Conservation (phyloP, 2,329 filamentous ascomycete genomes). For the Diaporthe sp. region DNA sequence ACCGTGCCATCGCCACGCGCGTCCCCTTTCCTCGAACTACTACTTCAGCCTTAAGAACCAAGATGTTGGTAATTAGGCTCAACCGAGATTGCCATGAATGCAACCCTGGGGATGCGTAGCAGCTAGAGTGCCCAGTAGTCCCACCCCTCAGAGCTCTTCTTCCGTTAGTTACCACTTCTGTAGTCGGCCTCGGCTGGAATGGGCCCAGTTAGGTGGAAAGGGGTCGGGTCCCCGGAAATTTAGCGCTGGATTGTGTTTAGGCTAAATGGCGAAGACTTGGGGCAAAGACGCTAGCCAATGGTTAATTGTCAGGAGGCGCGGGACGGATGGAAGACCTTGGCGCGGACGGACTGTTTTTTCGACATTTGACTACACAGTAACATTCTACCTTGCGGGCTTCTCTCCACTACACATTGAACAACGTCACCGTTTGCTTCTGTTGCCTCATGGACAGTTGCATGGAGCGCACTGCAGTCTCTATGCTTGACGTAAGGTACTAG, state of each 20-base stretch:
- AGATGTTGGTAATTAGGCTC: conserved; percentile 32
- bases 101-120: conserved; percentile 14
- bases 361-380: background rate
- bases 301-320: conserved; percentile 19
- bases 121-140: conserved; percentile 23
- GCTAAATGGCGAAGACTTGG: conserved; percentile 27
- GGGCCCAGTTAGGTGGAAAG: background rate
- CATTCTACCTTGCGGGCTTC: background rate
- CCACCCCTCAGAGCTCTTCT: conserved; percentile 11
- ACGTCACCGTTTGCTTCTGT: background rate
- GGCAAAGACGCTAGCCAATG: conserved; percentile 21
- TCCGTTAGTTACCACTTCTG: background rate
- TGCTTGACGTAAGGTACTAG: background rate
- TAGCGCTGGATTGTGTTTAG: conserved; percentile 27
- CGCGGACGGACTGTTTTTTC: background rate
- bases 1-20: conserved; percentile 23
- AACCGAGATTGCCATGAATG: conserved; percentile 28
- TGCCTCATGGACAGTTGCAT: background rate
- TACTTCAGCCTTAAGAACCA: conserved; percentile 26
- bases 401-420: background rate
- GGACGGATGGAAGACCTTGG: conserved; percentile 19
- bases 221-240: conserved; percentile 13
- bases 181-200: background rate
- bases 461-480: background rate
- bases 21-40: background rate